phyloP scores from a whole-genome alignment of 495 filamentous ascomycete genomes.

The Viridothelium virens region DNA sequence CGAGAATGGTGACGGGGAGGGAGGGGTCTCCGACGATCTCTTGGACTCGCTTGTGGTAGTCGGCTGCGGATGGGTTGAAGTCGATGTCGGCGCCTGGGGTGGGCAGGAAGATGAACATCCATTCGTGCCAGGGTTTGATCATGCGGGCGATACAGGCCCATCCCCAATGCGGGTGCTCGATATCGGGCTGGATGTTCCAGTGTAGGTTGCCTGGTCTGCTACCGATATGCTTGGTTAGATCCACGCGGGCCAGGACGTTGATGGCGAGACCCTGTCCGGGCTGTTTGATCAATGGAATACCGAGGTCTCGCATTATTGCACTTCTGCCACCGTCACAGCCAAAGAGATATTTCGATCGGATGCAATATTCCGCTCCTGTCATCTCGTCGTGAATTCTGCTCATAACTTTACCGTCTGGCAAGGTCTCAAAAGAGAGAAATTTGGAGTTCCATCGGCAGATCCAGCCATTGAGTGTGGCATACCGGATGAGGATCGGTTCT shows the following conservation, averaged over 20 bases:
- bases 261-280: slow-evolving; percentile 49
- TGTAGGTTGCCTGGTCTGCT: slow-evolving; percentile 50
- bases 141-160: slow-evolving; percentile 42
- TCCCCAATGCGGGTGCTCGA: slow-evolving; percentile 37
- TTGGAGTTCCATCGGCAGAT: slow-evolving; percentile 38
- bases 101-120: slow-evolving; percentile 49
- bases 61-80: slow-evolving; percentile 34
- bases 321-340: slow-evolving; percentile 52
- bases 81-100: slow-evolving; percentile 32
- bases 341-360: slow-evolving; percentile 49
- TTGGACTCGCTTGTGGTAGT: slow-evolving; percentile 39
- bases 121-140: slow-evolving; percentile 51
- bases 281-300: slow-evolving; percentile 43
- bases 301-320: slow-evolving; percentile 43
- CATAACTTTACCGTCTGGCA: slow-evolving; percentile 29
- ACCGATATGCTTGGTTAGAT: slow-evolving; percentile 44
- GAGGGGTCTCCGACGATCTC: slow-evolving; percentile 48
- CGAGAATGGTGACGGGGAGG: slow-evolving; percentile 39
- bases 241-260: slow-evolving; percentile 47
- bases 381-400: slow-evolving; percentile 40
- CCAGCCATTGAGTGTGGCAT: slow-evolving; percentile 37
- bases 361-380: slow-evolving; percentile 36
- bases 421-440: slow-evolving; percentile 31
- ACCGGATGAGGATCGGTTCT: slow-evolving; percentile 39
- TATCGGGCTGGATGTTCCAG: slow-evolving; percentile 47